Evolutionary conservation across 1,284 basidiomycete species (phyloP), one percentile per base, ranked within the genome.

Genomic region (Leccinum solheimii): DNA sequence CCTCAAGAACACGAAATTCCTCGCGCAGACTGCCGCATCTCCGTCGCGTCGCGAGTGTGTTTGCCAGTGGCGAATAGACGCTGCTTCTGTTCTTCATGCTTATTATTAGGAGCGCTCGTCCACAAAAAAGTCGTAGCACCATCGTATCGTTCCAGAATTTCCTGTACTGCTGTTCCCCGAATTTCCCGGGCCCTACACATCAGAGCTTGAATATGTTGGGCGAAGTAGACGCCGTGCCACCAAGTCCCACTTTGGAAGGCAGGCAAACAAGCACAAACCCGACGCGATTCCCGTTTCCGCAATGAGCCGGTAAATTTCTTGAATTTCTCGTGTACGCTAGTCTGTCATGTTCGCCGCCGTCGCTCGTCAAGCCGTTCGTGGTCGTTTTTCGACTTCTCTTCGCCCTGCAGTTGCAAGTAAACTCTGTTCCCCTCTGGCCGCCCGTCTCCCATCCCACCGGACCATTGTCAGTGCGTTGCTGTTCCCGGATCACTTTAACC

Each of bases 21-120:
- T 5, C 97, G 82, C 54, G 91, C 85, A 0, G 97, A 97, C 71
- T 98, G 97, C 96, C 96, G 98, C 79, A 98, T 90, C 75, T 98
- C 96, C 10, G 95, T 94, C 40, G 38, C 8, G 38, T 27, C 27
- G 27, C 27, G 16, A 98, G 76, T 1, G 94, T 88, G 67, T 90
- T 90, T 0, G 97, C 27, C 26, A 27, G 26, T 27, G 27, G 97
- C 6, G 98, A 82, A 72, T 97, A 97, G 0, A 92, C 13, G 58
- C 83, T 80, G 50, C 68, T 77, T 5, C n/a, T 27, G n/a, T 66
- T 72, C 58, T 82, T 81, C 78, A 86, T 45, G 10, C 19, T 19
- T 86, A 78, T 88, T 86, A 69, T 30, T 30, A 13, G 6, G 43
- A 45, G 14, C 23, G 49, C 14, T 86, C 84, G 67, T 90, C 87